phyloP scores from a whole-genome alignment of 495 filamentous ascomycete genomes.

The Penicillium canariense region DNA sequence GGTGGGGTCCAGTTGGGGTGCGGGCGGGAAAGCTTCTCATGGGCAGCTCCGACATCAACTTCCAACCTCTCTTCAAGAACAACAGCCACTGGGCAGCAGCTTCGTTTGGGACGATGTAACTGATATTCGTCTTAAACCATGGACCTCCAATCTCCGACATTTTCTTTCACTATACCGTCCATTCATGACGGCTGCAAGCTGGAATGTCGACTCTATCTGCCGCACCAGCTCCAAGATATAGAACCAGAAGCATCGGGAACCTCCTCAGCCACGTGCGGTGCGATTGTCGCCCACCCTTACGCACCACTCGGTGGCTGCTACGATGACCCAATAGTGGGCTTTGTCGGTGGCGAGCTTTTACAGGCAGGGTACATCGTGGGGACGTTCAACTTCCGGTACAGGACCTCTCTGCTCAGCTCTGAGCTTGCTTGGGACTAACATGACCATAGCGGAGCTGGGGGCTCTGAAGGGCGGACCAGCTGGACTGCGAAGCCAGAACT shows the following conservation, averaged over 20 bases:
- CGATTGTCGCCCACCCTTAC: slow-evolving; percentile 88
- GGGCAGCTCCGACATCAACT: neutral
- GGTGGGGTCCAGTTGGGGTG: neutral
- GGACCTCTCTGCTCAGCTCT: neutral
- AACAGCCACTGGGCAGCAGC: neutral
- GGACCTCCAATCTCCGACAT: slow-evolving; percentile 52
- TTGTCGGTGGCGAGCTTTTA: slow-evolving; percentile 61
- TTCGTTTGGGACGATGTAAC: neutral
- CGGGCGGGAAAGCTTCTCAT: neutral
- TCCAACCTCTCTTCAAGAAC: neutral
- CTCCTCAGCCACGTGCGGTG: slow-evolving; percentile 51
- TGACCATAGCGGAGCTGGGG: slow-evolving; percentile 66
- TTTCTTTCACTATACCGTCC: slow-evolving; percentile 80
- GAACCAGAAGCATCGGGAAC: slow-evolving; percentile 4
- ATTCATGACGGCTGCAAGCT: slow-evolving; percentile 72
- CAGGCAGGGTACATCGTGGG: slow-evolving; percentile 69
- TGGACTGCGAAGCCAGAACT: slow-evolving; percentile 83
- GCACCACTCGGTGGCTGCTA: slow-evolving; percentile 81
- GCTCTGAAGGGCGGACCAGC: slow-evolving; percentile 71
- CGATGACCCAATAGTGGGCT: slow-evolving; percentile 74
- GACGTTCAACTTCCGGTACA: slow-evolving; percentile 90
- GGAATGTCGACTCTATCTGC: slow-evolving; percentile 79
- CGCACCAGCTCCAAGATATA: slow-evolving; percentile 36
- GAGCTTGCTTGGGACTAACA: neutral
- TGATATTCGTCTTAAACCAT: slow-evolving; percentile 7